Evolutionary conservation across 495 filamentous ascomycete genomes (phyloP), one percentile per base, ranked within the genome.

Genomic region (Trichoderma virens): DNA sequence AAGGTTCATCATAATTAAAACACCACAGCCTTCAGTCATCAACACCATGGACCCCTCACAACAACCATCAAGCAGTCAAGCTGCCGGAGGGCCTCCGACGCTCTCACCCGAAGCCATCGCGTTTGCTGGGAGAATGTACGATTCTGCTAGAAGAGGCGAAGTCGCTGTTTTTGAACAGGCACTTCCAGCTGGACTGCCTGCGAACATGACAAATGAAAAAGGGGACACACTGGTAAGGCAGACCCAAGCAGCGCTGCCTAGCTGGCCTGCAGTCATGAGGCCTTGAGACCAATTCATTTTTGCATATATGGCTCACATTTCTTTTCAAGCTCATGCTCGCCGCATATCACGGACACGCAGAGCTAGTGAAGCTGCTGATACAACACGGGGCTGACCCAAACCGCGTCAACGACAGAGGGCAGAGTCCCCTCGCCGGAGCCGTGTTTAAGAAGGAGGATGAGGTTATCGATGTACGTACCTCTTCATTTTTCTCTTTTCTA

Each of bases 181-280:
- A 1, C 69, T 85, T 31, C 77, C 78, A 0, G 78, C 76, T 5
- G 81, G 82, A 3, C 68, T 85, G 14, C 80, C 80, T 4, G 70
- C 80, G 18, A 83, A 82, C 62, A 64, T 84, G 74, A 84, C 79
- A 20, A 84, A 85, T 62, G 81, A 82, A 30, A 83, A 83, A 62
- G 82, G 82, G 9, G 82, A 85, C 66, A 81, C 74, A 25, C 67
- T 84, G 66, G 81, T 83, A 76, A 61, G 76, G 43, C 56, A 64
- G 6, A 65, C 23, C 13, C 60, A 25, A 41, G n/a, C 14, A 5
- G 6, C 11, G 5, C 23, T 13, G 18, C 11, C 62, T 23, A 7
- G 43, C 18, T 54, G 14, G 1, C 7, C 39, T 2, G n/a, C 18
- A n/a, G 14, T 8, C 5, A 18, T 16, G 38, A 39, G 11, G 9